These are phyloP conservation scores for Eragrostis curvula DNA, from an alignment of 176 grass and related monocot species.

Conservation along the genomic window DNA sequence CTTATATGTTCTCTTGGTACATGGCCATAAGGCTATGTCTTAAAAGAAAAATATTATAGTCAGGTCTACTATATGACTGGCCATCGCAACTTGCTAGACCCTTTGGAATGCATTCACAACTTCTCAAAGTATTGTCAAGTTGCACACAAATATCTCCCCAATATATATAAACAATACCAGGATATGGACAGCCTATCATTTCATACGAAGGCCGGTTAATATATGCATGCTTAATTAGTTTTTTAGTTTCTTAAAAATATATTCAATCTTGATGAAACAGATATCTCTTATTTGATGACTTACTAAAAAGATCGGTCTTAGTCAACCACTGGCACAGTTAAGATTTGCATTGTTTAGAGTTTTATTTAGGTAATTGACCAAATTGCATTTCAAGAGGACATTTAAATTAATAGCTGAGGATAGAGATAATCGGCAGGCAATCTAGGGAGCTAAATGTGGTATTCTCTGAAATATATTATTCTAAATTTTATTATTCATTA, in stretches of 20 bases:
- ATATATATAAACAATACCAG: background rate
- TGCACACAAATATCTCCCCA: slow-evolving; percentile 15
- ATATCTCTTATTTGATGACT: background rate
- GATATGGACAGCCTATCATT: background rate
- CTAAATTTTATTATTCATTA: background rate
- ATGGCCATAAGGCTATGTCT: background rate
- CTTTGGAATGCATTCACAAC: slow-evolving; percentile 3
- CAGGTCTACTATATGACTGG: slow-evolving; percentile 8
- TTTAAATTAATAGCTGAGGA: background rate
- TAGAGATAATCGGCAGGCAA: background rate
- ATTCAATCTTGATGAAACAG: background rate
- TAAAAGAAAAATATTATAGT: background rate
- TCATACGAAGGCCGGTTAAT: background rate
- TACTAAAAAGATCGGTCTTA: background rate
- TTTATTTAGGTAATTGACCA: background rate
- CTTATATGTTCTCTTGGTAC: background rate
- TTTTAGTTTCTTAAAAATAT: background rate
- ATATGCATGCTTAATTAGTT: background rate
- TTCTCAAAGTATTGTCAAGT: slow-evolving; percentile 25
- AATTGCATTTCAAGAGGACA: background rate
- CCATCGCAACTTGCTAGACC: slow-evolving; percentile 5
- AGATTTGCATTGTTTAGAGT: background rate
- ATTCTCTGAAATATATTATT: background rate
- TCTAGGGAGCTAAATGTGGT: background rate
- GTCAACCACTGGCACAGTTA: background rate